phyloP scores from a whole-genome alignment of 2,329 filamentous ascomycete genomes.

The Huntiella omanensis region DNA sequence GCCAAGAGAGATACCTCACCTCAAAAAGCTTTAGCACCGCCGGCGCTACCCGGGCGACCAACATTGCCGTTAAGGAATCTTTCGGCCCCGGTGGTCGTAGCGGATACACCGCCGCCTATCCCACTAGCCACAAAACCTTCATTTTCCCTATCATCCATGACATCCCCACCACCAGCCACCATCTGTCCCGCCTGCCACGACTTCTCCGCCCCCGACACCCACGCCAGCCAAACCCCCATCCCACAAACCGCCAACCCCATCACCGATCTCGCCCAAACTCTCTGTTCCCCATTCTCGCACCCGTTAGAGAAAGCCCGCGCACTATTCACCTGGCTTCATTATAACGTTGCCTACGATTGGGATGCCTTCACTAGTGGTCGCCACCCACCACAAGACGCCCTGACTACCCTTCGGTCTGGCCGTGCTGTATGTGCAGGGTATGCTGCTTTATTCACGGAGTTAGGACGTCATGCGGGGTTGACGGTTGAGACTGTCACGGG shows the following conservation, averaged over 20 bases:
- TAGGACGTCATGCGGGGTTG: slow-evolving; percentile 63
- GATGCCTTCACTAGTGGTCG: slow-evolving; percentile 57
- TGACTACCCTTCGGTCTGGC: slow-evolving; percentile 55
- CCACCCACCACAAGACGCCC: slow-evolving; percentile 47
- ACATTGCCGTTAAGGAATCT: neutral
- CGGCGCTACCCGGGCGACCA: neutral
- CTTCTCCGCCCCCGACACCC: slow-evolving; percentile 61
- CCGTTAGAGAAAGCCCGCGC: slow-evolving; percentile 78
- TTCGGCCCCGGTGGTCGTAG: neutral
- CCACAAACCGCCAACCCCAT: slow-evolving; percentile 42
- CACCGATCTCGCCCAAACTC: slow-evolving; percentile 54
- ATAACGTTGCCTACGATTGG: slow-evolving; percentile 78
- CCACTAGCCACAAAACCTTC: slow-evolving; percentile 31
- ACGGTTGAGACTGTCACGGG: slow-evolving; percentile 57
- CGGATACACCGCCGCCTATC: slow-evolving; percentile 30
- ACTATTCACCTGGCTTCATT: slow-evolving; percentile 88
- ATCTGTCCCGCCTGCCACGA: slow-evolving; percentile 71
- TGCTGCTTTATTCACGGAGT: slow-evolving; percentile 58
- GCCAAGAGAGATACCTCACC: neutral
- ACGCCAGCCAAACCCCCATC: slow-evolving; percentile 64
- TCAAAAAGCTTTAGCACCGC: neutral
- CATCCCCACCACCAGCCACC: slow-evolving; percentile 14
- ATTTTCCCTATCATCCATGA: slow-evolving; percentile 18
- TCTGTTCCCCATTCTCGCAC: slow-evolving; percentile 65
- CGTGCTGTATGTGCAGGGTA: slow-evolving; percentile 86